phyloP scores from a whole-genome alignment of 2,329 filamentous ascomycete species.

The Pseudogymnoascus sp. region DNA sequence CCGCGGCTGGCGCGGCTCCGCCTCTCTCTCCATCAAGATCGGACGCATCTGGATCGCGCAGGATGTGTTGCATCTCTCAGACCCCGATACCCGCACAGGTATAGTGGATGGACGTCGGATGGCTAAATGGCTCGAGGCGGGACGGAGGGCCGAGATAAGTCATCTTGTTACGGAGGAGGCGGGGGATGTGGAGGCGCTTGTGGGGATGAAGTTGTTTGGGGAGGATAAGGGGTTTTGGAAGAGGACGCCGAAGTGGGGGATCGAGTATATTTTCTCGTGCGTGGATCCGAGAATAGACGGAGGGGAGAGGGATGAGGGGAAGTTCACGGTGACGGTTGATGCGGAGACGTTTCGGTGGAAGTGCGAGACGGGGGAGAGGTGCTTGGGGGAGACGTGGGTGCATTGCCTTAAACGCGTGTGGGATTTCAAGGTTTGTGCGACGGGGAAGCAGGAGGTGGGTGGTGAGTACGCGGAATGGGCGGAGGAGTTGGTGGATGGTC shows the following conservation, averaged over 20 bases:
- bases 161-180: constrained; percentile 19
- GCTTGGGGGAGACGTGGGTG: constrained; percentile 20
- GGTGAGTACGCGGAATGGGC: constrained; percentile 17
- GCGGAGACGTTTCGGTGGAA: constrained; percentile 20
- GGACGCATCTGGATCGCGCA: background rate
- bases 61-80: background rate
- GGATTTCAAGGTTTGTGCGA: constrained; percentile 22
- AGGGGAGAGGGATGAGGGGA: background rate
- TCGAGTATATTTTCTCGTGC: constrained; percentile 23
- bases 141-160: background rate
- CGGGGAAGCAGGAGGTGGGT: constrained; percentile 11
- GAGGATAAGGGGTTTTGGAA: constrained; percentile 21
- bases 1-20: background rate
- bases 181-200: constrained; percentile 19
- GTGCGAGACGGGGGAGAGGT: constrained; percentile 12
- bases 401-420: constrained; percentile 25
- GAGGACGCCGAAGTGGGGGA: constrained; percentile 14
- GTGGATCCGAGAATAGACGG: constrained; percentile 11
- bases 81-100: background rate
- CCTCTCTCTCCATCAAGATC: background rate
- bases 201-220: constrained; percentile 17
- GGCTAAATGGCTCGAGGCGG: background rate
- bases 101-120: background rate
- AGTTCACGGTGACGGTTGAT: constrained; percentile 24
- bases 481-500: constrained; percentile 13